Base-by-base conservation (phyloP, 2,329 filamentous ascomycete species). In the Trichoderma cornu-damae region DNA sequence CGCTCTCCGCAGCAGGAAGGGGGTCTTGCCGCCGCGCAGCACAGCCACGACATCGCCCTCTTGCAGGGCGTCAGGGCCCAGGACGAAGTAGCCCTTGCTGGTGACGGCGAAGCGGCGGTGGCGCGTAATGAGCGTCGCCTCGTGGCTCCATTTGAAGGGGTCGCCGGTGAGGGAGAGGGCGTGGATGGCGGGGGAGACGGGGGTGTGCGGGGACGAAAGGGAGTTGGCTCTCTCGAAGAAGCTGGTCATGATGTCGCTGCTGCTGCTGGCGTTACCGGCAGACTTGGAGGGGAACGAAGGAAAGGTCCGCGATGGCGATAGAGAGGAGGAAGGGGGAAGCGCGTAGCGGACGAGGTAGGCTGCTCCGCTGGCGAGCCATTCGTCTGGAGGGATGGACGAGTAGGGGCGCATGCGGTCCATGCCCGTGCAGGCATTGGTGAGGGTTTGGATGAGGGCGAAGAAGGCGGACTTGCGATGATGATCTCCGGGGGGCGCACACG, bases 81-180 rank as follows among this genome's bases (percentile, higher is more conserved):
- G 58, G 28, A 73, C 65, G 49, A 66, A 73, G 61, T 68, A 65
- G 0, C 69, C 68, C 6, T 61, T 57, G n/a, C 42, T 50, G 0
- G 71, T 72, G 18, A 70, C 59, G 11, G 65, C 69, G 57, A 73
- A 70, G 26, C 62, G 64, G 7, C 71, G 62, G 55, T 71, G 67
- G 30, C 70, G 62, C n/a, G 70, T 66, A 6, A 71, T 62, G 18
- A 72, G 66, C 2, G 69, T 70, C 14, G 70, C 70, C 28, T 70
- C 68, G 48, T 70, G 69, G 44, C 68, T 70, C 70, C 70, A 70
- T 55, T 68, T 67, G 60, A 69, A 70, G 4, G 66, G 63, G 35
- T 71, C 66, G 12, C 68, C 70, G 2, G 56, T 52, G 6, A 34
- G 44, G 3, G 69, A 69, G 35, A 70, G 56, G 28, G 62, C 60